Percentiles rank a stretch among this genome's conserved stretches.
These are phyloP conservation scores for Urtica urens DNA, from an alignment of 306 rosid species.

Conservation along the genomic window DNA sequence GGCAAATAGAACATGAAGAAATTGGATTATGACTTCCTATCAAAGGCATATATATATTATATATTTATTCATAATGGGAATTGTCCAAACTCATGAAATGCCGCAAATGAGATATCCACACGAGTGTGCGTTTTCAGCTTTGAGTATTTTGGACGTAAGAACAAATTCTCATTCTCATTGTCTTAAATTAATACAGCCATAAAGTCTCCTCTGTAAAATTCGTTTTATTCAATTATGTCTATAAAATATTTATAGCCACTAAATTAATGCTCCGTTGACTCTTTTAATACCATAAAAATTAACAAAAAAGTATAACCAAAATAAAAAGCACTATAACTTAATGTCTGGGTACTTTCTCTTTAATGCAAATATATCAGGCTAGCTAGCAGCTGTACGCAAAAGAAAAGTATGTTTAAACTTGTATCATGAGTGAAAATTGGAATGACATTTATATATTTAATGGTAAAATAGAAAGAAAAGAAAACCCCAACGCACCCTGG, in stretches of 20 bases:
- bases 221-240: no score
- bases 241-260: not conserved
- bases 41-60: not conserved
- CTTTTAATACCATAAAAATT: not conserved
- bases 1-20: no score
- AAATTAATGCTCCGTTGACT: not conserved
- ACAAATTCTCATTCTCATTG: not conserved
- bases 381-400: not conserved
- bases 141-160: not conserved
- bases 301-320: no score
- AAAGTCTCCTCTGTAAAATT: not conserved
- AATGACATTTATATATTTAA: not conserved
- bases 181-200: not conserved
- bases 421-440: not conserved
- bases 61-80: slow-evolving; percentile 10
- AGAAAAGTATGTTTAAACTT: no score
- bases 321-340: not conserved
- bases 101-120: slow-evolving; percentile 2
- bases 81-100: slow-evolving; percentile 5
- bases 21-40: not conserved
- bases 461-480: not conserved
- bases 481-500: slow-evolving; percentile 46
- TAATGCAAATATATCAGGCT: not conserved
- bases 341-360: not conserved
- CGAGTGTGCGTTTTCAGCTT: not conserved